Base-by-base conservation (phyloP, 306 rosid species). In the Medicago ruthenica region DNA sequence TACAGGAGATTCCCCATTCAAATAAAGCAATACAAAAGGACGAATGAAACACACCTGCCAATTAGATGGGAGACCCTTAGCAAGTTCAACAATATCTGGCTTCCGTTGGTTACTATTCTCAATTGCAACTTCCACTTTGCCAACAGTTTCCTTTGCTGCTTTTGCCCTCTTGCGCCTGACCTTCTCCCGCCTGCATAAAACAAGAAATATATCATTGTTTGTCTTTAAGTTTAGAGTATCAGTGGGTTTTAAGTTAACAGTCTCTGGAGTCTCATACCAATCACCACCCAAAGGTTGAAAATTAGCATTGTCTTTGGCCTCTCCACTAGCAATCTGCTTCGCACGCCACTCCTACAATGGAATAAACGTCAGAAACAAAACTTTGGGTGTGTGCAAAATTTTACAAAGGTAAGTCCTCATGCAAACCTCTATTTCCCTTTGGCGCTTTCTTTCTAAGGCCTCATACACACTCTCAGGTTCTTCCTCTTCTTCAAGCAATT, bases 271-370 rank as follows among this genome's bases (percentile, higher is more conserved):
- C 34, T 27, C 94, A 58, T 90, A 92, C 99, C 99, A 95, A 85
- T 92, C 93, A 60, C 97, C 92, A 31, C 98, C 98, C 44, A 95
- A 84, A 64, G 98, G 99, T 80, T 95, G 99, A 82, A 95, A 95
- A 80, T 95, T 92, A 17, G 99, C 97, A 79, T 95, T 95, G 70
- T 90, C 97, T 86, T 82, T 95, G 66, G 97, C 99, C 81, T 89
- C 99, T 81, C 97, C 99, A 71, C 92, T 92, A 4, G 91, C 85
- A 81, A 95, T 92, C 77, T 95, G 99, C 76, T 91, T 91, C 0
- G 97, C 92, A 62, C 34, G 88, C 99, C 99, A 95, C 80, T 92
- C 96, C 99, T 59, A 78, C 63, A 70, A 79, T 7, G 34, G 53
- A 83, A 80, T 48, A 45, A 79, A 69, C 10, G 7, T 87, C 61